Evolutionary conservation across 1,284 basidiomycete genomes (phyloP), one percentile per base, ranked within the genome.

Genomic region (Papiliotrema nemorosa): DNA sequence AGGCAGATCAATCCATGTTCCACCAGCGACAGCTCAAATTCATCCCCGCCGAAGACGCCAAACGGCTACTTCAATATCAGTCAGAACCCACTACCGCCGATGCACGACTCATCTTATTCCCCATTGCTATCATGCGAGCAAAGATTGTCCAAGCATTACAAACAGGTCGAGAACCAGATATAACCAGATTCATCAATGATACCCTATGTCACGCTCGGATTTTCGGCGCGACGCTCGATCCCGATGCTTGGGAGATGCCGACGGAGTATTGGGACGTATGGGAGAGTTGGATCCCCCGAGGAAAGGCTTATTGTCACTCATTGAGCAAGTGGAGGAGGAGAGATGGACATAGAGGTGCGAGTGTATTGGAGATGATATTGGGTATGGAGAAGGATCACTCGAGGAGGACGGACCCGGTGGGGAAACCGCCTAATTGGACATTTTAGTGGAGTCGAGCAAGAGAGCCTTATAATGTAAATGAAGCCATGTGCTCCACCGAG

Each of bases 191-290:
- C 43, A 43, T 59, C 14, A 38, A 50, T 5, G 40, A 50, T 20
- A 55, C 54, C 1, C 42, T 62, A 13, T 40, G 22, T 7, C 25
- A 47, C 9, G 55, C 49, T 24, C 36, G 40, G 21, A 44, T 60
- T 27, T 60, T 54, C 27, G 60, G 60, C 26, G 52, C 54, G 46
- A 52, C 60, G 10, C 52, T 55, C 20, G 60, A 62, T 42, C 54
- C 55, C 1, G 60, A 59, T 41, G 55, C 60, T 4, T 62, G 60
- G 60, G 60, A 62, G 36, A 45, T 62, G 49, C 44, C 47, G 0
- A 47, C 51, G 20, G 29, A 18, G 12, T 62, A 50, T 33, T 62
- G 60, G 60, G 58, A 63, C 33, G 31, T 40, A n/a, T 63, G 60
- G 60, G 51, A 51, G 25, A 29, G 25, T 12, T 63, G 54, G 54